Conservation (phyloP, 164 flowering plant species). For the Tinospora cordifolia region DNA sequence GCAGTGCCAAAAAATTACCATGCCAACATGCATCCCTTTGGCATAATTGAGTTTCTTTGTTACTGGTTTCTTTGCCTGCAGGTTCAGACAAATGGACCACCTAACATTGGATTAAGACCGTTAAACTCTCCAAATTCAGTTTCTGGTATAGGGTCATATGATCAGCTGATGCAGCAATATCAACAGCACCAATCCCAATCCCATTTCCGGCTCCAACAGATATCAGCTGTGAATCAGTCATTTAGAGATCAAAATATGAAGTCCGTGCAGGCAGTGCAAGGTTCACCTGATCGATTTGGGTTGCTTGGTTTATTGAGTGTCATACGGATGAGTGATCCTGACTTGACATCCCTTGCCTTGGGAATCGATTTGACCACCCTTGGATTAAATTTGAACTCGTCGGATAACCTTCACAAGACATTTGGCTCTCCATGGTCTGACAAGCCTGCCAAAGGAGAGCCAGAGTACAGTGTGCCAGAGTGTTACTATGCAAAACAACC, state of each 20-base stretch:
- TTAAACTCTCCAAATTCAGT: conserved; percentile 51
- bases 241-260: conserved; percentile 71
- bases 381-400: conserved; percentile 82
- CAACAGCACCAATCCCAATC: conserved; percentile 75
- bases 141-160: conserved; percentile 58
- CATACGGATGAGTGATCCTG: conserved; percentile 81
- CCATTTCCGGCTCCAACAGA: conserved; percentile 73
- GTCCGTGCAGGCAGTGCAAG: conserved; percentile 53
- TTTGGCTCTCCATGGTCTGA: conserved; percentile 97
- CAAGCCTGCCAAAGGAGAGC: conserved; percentile 87
- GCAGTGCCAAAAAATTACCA: background rate
- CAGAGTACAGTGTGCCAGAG: conserved; percentile 74
- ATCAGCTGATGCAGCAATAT: conserved; percentile 25
- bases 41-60: background rate
- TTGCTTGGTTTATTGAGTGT: conserved; percentile 82
- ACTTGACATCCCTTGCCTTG: conserved; percentile 23
- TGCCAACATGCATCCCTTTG: background rate
- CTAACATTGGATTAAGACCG: conserved; percentile 78
- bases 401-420: conserved; percentile 78
- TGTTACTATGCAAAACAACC: conserved; percentile 77
- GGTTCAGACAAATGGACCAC: conserved; percentile 62
- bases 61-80: conserved; percentile 1
- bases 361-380: conserved; percentile 93
- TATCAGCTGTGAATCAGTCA: conserved; percentile 61
- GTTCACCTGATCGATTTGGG: conserved; percentile 73